A percentile compares a stretch with the other conserved stretches of the same genome.
Conservation (phyloP, 2,329 filamentous ascomycete genomes). For the Cercospora berteroae region DNA sequence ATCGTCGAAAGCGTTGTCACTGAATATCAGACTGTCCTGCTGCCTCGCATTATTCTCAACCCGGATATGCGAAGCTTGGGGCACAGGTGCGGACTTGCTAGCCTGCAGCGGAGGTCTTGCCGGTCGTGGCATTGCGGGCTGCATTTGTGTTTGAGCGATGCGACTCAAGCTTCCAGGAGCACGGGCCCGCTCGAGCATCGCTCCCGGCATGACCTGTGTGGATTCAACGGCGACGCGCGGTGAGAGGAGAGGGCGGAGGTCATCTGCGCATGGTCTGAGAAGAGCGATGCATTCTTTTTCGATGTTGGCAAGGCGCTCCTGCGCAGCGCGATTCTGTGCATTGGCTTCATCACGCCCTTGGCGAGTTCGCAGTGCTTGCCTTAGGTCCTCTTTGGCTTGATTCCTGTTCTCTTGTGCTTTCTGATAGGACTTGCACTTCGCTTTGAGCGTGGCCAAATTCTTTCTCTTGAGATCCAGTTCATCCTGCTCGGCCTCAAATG, state of each 20-base stretch:
- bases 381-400: conserved; percentile 24
- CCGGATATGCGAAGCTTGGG: neutral
- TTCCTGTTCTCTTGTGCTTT: conserved; percentile 27
- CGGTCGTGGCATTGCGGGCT: conserved; percentile 20
- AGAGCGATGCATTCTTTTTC: conserved; percentile 30
- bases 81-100: neutral
- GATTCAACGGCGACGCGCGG: conserved; percentile 32
- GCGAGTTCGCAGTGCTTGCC: conserved; percentile 26
- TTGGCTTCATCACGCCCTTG: conserved; percentile 23
- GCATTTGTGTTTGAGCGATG: conserved; percentile 37
- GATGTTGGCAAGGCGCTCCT: conserved; percentile 25
- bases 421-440: conserved; percentile 22
- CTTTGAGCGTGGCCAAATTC: conserved; percentile 23
- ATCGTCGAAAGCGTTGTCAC: conserved; percentile 23
- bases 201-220: conserved; percentile 27
- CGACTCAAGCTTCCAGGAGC: conserved; percentile 32
- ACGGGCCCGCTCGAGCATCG: neutral
- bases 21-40: neutral
- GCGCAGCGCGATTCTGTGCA: conserved; percentile 30
- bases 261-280: conserved; percentile 27
- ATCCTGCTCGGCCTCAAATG: conserved; percentile 24
- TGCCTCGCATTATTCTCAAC: conserved; percentile 6
- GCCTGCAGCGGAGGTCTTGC: conserved; percentile 2
- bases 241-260: conserved; percentile 24
- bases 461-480: conserved; percentile 20